Evolutionary conservation across 2,329 filamentous ascomycete genomes (phyloP).

Genomic region (Teratosphaeria viscida): DNA sequence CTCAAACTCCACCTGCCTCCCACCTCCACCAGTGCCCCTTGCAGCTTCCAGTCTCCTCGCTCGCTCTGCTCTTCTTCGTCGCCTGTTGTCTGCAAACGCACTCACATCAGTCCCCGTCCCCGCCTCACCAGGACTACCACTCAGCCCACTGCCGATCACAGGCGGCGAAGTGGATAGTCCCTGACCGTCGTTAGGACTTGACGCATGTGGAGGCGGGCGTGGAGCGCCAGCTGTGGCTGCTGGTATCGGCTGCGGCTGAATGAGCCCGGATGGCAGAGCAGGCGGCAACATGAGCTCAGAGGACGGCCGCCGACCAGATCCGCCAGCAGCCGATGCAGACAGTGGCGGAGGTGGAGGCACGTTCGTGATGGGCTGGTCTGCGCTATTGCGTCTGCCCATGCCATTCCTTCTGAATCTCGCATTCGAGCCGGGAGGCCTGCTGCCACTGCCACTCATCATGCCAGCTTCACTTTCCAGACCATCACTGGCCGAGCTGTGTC

Average conservation of each 20-base stretch:
- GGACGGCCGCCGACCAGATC: conserved; percentile 8
- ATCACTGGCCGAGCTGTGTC: conserved; percentile 26
- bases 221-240: conserved; percentile 4
- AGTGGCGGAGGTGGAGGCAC: conserved; percentile 23
- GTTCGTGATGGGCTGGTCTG: conserved; percentile 21
- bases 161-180: conserved; percentile 5
- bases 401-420: conserved; percentile 12
- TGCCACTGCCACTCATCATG: background rate
- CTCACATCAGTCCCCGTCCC: conserved; percentile 29
- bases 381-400: conserved; percentile 13
- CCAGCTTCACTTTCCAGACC: conserved; percentile 22
- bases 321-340: conserved; percentile 13
- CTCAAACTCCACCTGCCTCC: conserved; percentile 39
- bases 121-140: conserved; percentile 27
- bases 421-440: conserved; percentile 6
- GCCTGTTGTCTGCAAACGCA: conserved; percentile 44
- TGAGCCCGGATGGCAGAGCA: conserved; percentile 4
- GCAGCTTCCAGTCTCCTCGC: conserved; percentile 29
- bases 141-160: conserved; percentile 8
- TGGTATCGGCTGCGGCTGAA: background rate
- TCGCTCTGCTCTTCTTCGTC: conserved; percentile 43
- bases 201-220: conserved; percentile 9
- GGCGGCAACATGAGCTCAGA: conserved; percentile 22
- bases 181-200: conserved; percentile 3
- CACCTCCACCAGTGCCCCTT: conserved; percentile 20